These are phyloP conservation scores for Diaporthe citriasiana DNA, from an alignment of 2,329 filamentous ascomycete genomes.

Conservation along the genomic window DNA sequence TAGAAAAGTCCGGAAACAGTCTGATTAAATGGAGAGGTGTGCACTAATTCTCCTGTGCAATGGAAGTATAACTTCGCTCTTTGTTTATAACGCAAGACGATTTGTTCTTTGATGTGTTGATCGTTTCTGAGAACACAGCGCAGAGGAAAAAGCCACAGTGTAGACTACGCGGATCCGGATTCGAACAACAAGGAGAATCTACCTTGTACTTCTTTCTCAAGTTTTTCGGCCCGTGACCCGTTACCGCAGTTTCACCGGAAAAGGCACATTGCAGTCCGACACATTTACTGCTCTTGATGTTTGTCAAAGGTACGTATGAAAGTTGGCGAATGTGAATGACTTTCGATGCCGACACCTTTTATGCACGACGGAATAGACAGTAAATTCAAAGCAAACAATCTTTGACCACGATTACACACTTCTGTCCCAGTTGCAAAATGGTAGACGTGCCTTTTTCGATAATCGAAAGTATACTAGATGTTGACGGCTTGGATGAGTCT, in stretches of 20 bases:
- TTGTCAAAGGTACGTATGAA: not conserved
- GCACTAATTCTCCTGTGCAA: fast-evolving
- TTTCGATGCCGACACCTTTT: not conserved
- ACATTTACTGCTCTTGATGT: not conserved
- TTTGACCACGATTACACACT: too few relatives aligned
- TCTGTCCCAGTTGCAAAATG: not conserved
- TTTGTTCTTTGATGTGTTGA: not conserved
- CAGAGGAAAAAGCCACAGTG: not conserved
- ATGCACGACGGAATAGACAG: not conserved
- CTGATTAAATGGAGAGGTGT: not conserved
- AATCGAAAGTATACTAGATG: too few relatives aligned
- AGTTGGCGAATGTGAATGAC: not conserved
- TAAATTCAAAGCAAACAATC: not conserved
- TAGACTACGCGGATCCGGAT: not conserved
- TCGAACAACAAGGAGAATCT: not conserved
- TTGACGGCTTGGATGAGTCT: too few relatives aligned
- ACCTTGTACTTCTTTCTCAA: not conserved
- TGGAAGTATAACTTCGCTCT: not conserved
- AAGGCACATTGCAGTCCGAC: not conserved
- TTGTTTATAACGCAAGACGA: not conserved
- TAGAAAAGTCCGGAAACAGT: not conserved
- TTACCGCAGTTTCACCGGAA: not conserved
- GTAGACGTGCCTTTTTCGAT: too few relatives aligned
- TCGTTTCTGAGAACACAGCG: too few relatives aligned
- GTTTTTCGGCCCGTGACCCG: not conserved